Evolutionary conservation across 2,329 filamentous ascomycete genomes (phyloP).

Genomic region (Teratosphaeriaceae sp.): DNA sequence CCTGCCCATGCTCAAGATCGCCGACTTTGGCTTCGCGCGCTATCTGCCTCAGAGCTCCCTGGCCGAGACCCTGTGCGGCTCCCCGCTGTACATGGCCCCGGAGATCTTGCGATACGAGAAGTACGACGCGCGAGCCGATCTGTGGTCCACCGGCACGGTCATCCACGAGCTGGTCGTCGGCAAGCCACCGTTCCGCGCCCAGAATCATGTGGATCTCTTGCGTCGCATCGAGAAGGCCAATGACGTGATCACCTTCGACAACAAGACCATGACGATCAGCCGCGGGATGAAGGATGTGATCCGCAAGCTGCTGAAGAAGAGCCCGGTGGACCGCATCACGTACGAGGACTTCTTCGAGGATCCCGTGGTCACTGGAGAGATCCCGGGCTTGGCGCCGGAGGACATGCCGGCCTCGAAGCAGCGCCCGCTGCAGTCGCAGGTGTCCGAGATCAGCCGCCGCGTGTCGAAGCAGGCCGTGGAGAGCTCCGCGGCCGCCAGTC

Average conservation of each 20-base stretch:
- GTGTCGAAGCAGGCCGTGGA: conserved; percentile 27
- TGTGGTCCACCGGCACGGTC: conserved; percentile 97
- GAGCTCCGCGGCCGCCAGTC: conserved; percentile 9
- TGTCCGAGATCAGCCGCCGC: conserved; percentile 25
- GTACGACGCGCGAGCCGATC: conserved; percentile 92
- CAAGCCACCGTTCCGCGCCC: conserved; percentile 81
- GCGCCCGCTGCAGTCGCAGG: conserved; percentile 14
- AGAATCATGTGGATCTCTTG: conserved; percentile 89
- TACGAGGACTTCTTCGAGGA: conserved; percentile 83
- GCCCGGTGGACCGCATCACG: conserved; percentile 74
- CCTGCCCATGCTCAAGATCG: conserved; percentile 92
- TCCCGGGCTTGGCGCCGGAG: conserved; percentile 26
- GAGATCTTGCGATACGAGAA: conserved; percentile 96
- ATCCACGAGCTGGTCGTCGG: conserved; percentile 93
- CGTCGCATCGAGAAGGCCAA: conserved; percentile 86
- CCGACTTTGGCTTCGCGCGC: conserved; percentile 97
- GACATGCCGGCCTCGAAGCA: conserved; percentile 24
- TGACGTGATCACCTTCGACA: conserved; percentile 70
- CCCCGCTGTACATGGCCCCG: conserved; percentile 96
- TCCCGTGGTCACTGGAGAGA: conserved; percentile 27
- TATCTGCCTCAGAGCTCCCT: conserved; percentile 85
- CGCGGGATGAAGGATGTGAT: conserved; percentile 75
- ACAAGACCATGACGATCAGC: conserved; percentile 48
- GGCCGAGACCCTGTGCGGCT: conserved; percentile 93
- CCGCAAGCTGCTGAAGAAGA: conserved; percentile 73